Conservation (phyloP, 1,284 basidiomycete genomes). For the Puccinia brachypodii region DNA sequence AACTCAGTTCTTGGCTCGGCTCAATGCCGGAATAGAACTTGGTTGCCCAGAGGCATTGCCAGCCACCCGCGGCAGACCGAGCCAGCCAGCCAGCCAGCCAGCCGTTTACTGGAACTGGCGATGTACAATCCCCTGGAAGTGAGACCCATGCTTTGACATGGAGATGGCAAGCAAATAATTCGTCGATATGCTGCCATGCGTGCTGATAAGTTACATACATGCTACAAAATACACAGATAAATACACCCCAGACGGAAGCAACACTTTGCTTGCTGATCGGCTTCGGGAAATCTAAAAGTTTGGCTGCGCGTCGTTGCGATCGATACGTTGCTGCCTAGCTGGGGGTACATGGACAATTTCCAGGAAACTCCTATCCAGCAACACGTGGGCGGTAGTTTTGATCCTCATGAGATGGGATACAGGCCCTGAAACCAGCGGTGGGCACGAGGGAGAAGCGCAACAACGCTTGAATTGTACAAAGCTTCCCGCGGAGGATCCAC, state of each 20-base stretch:
- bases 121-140: neutral
- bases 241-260: no score
- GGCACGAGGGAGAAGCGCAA: no score
- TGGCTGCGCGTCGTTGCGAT: no score
- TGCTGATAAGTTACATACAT: neutral
- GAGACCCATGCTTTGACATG: neutral
- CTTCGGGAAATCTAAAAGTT: no score
- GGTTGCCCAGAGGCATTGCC: neutral
- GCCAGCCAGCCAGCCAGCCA: neutral
- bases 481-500: no score
- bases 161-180: neutral
- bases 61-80: constrained; percentile 1
- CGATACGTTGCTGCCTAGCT: no score
- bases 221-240: neutral
- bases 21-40: constrained; percentile 7
- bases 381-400: no score
- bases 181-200: neutral
- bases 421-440: no score
- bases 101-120: neutral
- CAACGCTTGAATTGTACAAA: no score
- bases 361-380: no score
- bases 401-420: no score
- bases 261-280: neutral
- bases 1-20: constrained; percentile 2
- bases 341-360: no score